Base-by-base conservation (phyloP, 2,329 filamentous ascomycete species). In the Fusarium oligoseptatum region DNA sequence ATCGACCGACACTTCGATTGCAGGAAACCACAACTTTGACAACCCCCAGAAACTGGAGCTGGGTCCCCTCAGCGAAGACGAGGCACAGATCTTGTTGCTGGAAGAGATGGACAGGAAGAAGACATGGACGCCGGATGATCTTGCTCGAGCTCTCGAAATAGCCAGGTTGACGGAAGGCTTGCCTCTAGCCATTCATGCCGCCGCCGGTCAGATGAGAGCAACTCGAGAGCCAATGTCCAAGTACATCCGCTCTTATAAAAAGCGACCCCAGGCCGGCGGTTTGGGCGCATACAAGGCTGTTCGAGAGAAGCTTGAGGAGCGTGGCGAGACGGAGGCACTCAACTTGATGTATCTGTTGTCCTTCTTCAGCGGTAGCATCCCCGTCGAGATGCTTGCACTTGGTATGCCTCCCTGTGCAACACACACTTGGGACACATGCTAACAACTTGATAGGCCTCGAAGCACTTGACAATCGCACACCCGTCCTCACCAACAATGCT, bases 301-400 rank as follows among this genome's bases (percentile, higher is more conserved):
- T 17, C 62, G 67, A 8, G 69, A 73, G 29, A 78, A 76, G 57
- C 43, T 78, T 2, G 57, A 77, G 39, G 71, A 77, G 34, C 76
- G 76, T 14, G 76, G 76, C 4, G 76, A 78, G 61, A 78, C 60
- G 9, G 71, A 71, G 8, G 76, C 76, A 17, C 74, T 78, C 22
- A 78, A 78, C 29, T 37, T 78, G 39, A 75, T 78, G 70, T 78
- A 78, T 61, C 65, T 78, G 14, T 37, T 78, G 17, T 75, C 73
- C 2, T 77, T 78, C 39, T 78, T 77, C 39, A 71, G 66, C n/a
- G 74, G 70, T 0, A 66, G 74, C n/a, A 41, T 78, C 14, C 76
- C 76, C 11, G 76, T 78, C 17, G 76, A 78, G 58, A 66, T 78
- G 65, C 69, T 78, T 24, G 64, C 76, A n/a, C 74, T 78, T 32